These are phyloP conservation scores for Solanum clarkiae DNA, from an alignment of 257 asterid genomes.

Conservation along the genomic window DNA sequence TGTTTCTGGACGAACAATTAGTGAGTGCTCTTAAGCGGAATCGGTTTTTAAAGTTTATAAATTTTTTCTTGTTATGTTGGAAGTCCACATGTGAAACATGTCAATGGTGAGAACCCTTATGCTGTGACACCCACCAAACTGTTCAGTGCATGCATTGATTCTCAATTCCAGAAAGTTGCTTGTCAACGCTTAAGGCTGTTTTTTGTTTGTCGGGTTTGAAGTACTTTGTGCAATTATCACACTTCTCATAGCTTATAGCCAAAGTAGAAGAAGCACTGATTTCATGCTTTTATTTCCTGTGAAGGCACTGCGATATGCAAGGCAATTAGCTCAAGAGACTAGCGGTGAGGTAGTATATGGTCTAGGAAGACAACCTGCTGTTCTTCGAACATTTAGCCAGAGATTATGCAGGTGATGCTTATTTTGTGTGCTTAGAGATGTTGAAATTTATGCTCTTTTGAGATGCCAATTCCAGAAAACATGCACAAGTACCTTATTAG, in stretches of 20 bases:
- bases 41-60: neutral
- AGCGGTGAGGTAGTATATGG: constrained; percentile 87
- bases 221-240: neutral
- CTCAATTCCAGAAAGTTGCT: neutral
- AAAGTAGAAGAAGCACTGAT: neutral
- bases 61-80: neutral
- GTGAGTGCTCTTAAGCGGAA: neutral
- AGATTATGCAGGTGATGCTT: constrained; percentile 66
- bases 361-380: constrained; percentile 95
- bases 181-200: neutral
- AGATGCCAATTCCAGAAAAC: neutral
- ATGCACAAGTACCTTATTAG: neutral
- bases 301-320: constrained; percentile 37
- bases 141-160: neutral
- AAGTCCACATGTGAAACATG: neutral
- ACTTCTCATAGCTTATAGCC: neutral
- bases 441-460: neutral
- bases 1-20: neutral
- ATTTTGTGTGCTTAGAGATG: neutral
- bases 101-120: neutral
- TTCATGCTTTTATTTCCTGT: neutral
- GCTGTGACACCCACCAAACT: neutral
- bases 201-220: neutral
- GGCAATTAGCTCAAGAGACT: constrained; percentile 91
- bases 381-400: constrained; percentile 90